Evolutionary conservation across 2,329 filamentous ascomycete genomes (phyloP).

Genomic region (Claviceps arundinis): DNA sequence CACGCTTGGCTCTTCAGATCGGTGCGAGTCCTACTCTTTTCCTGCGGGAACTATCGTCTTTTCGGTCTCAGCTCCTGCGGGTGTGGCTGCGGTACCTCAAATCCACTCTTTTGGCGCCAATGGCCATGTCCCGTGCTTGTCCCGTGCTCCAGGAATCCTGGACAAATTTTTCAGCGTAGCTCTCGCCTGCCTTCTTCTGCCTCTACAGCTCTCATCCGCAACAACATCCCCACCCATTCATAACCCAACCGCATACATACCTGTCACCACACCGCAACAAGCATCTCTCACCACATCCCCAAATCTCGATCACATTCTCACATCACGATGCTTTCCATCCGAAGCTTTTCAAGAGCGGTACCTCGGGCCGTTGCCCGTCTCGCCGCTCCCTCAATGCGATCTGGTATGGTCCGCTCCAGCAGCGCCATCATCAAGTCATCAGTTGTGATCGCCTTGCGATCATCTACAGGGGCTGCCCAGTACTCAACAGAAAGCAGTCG

Average conservation of each 20-base stretch:
- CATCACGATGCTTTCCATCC: constrained; percentile 52
- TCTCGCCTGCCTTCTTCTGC: no score
- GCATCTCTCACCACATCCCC: constrained; percentile 6
- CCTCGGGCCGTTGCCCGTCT: constrained; percentile 51
- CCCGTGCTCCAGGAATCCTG: not conserved
- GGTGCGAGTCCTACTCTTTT: no score
- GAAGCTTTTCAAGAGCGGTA: constrained; percentile 51
- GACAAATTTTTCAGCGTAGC: not conserved
- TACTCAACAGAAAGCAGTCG: constrained; percentile 34
- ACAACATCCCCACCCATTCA: constrained; percentile 1
- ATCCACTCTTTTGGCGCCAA: no score
- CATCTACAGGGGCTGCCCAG: constrained; percentile 26
- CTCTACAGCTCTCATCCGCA: no score
- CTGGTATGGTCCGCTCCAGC: constrained; percentile 34
- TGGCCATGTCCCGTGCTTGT: no score
- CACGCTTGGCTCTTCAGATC: no score
- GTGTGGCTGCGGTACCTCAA: no score
- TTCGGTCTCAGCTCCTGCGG: no score
- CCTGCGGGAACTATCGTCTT: no score
- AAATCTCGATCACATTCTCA: not conserved
- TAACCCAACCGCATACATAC: constrained; percentile 4
- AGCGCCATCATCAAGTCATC: constrained; percentile 34
- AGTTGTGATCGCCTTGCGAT: constrained; percentile 17
- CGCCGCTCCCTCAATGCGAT: constrained; percentile 35
- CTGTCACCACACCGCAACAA: constrained; percentile 2